Evolutionary conservation across 345 rosid species (phyloP).

Genomic region (Dipteronia sinensis): DNA sequence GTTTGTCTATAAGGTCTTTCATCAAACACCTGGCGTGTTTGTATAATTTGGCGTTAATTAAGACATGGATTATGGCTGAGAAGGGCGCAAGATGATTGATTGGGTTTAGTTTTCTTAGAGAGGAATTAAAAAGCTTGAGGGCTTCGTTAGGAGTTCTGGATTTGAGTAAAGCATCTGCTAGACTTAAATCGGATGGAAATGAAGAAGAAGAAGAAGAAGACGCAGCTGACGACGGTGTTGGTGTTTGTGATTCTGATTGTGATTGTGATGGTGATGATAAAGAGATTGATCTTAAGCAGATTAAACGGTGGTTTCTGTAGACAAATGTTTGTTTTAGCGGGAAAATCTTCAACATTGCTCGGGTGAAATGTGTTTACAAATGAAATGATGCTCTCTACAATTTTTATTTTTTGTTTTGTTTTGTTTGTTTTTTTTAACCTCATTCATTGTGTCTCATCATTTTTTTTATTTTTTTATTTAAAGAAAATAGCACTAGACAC

Average conservation of each 20-base stretch:
- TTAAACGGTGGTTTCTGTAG: constrained; percentile 19
- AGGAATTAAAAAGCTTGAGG: constrained; percentile 37
- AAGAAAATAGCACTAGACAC: no score
- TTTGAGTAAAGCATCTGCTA: constrained; percentile 41
- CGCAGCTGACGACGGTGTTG: constrained; percentile 8
- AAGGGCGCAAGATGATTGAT: constrained; percentile 35
- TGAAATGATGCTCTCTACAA: no score
- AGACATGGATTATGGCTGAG: constrained; percentile 37
- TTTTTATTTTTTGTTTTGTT: no score
- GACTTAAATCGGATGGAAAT: constrained; percentile 26
- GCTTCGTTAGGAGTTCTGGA: constrained; percentile 49
- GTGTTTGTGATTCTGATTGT: not conserved
- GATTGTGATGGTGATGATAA: constrained; percentile 12
- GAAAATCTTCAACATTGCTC: no score
- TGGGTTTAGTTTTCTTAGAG: constrained; percentile 25
- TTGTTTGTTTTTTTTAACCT: no score
- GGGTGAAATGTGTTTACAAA: no score
- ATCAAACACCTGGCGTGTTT: constrained; percentile 63
- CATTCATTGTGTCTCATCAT: no score
- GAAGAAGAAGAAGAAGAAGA: constrained; percentile 12
- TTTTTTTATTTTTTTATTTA: no score
- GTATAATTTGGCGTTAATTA: constrained; percentile 39
- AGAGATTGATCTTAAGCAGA: constrained; percentile 26
- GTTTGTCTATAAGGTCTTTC: constrained; percentile 50
- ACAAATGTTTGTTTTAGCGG: constrained; percentile 7